Evolutionary conservation across 805 yeast genomes (phyloP).

Genomic region (Candida broadrunensis): DNA sequence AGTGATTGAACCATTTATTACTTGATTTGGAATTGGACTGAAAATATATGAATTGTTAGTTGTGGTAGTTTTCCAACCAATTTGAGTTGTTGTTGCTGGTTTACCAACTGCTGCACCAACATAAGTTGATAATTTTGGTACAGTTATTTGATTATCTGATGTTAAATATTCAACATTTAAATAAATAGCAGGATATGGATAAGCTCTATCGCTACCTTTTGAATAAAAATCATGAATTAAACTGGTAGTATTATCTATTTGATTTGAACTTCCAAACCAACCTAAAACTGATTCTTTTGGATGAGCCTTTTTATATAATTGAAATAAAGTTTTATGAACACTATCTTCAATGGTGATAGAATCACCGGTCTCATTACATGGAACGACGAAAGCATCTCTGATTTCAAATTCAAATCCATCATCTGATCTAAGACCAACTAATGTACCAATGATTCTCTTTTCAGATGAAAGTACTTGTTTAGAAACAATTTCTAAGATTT

Average conservation of each 20-base stretch:
- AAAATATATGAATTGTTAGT: constrained; percentile 53
- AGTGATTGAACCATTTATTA: constrained; percentile 45
- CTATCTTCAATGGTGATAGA: constrained; percentile 76
- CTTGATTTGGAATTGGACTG: constrained; percentile 69
- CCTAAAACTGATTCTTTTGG: constrained; percentile 80
- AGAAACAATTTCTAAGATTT: constrained; percentile 71
- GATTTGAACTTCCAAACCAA: constrained; percentile 70
- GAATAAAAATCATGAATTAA: constrained; percentile 78
- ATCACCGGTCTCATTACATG: constrained; percentile 70
- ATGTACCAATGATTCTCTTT: constrained; percentile 74
- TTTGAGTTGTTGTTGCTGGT: constrained; percentile 11
- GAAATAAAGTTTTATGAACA: constrained; percentile 67
- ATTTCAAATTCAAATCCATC: constrained; percentile 76
- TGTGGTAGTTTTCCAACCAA: constrained; percentile 39
- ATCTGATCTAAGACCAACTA: constrained; percentile 77
- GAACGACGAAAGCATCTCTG: constrained; percentile 76
- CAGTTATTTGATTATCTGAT: constrained; percentile 40
- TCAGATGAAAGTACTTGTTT: constrained; percentile 38
- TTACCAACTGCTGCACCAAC: constrained; percentile 73
- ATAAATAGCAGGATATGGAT: constrained; percentile 76
- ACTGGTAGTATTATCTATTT: constrained; percentile 69
- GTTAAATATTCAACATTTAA: constrained; percentile 64
- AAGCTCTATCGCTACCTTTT: constrained; percentile 65
- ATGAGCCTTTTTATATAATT: constrained; percentile 70
- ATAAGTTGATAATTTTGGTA: constrained; percentile 65